These are phyloP conservation scores for Cymbidium sinense DNA, from an alignment of 106 monocot genomes.

Conservation along the genomic window DNA sequence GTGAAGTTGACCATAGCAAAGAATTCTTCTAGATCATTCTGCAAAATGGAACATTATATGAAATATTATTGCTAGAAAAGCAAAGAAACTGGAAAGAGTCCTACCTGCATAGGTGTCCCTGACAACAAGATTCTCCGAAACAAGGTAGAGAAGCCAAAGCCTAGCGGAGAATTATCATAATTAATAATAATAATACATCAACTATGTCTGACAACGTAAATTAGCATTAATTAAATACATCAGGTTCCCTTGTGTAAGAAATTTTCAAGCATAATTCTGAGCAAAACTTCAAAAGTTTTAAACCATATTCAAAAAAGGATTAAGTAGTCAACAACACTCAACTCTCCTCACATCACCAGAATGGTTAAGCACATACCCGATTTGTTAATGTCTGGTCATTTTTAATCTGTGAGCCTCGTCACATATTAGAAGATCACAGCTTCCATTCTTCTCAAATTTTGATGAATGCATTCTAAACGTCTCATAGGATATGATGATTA, in stretches of 20 bases:
- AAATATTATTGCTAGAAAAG: neutral
- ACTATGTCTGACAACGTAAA: neutral
- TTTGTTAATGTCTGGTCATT: constrained; percentile 97
- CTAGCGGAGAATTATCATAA: constrained; percentile 23
- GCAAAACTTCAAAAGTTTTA: neutral
- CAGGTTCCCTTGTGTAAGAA: neutral
- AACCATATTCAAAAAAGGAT: neutral
- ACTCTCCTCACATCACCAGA: neutral
- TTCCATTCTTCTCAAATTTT: constrained; percentile 78
- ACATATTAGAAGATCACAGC: constrained; percentile 96
- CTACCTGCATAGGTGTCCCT: constrained; percentile 98
- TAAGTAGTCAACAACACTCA: neutral
- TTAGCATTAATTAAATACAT: neutral
- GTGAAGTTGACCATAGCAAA: constrained; percentile 99
- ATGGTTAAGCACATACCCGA: constrained; percentile 25
- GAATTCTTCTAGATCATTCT: constrained; percentile 98
- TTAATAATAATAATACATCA: neutral
- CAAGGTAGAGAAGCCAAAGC: constrained; percentile 94
- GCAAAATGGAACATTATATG: constrained; percentile 3
- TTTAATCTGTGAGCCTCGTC: constrained; percentile 98
- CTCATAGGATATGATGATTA: constrained; percentile 93
- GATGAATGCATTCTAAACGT: constrained; percentile 97
- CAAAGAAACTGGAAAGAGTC: neutral
- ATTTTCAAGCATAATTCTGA: neutral
- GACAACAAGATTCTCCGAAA: constrained; percentile 73